A percentile compares a stretch with the other conserved stretches of the same genome.
Evolutionary conservation across 2,329 filamentous ascomycete species (phyloP).

Genomic region (Stagonosporopsis vannaccii): DNA sequence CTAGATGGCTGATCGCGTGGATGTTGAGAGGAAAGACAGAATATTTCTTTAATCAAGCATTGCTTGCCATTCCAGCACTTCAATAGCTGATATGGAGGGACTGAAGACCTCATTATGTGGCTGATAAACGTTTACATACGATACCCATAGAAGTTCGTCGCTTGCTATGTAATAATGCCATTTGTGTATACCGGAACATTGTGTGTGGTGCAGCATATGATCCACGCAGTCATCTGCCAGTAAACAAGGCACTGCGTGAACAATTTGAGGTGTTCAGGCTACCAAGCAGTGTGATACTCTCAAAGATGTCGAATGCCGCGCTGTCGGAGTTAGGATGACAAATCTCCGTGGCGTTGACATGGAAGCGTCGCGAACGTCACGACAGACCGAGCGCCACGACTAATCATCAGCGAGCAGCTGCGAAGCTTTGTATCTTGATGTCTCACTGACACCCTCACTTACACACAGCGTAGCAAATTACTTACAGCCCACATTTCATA

Average conservation of each 20-base stretch:
- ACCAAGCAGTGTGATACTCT: background rate
- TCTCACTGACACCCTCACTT: conserved; percentile 33
- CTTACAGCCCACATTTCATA: background rate
- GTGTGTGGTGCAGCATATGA: background rate
- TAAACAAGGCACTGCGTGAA: background rate
- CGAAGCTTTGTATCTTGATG: conserved; percentile 41
- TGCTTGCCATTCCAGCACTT: background rate
- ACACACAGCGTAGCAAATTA: conserved; percentile 16
- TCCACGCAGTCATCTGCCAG: background rate
- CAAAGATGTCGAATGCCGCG: background rate
- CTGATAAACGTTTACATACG: background rate
- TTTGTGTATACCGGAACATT: background rate
- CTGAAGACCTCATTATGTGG: background rate
- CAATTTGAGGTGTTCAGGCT: background rate
- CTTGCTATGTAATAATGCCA: conserved; percentile 6
- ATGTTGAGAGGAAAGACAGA: background rate
- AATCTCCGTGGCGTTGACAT: conserved; percentile 43
- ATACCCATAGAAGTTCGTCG: conserved; percentile 9
- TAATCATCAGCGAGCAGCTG: conserved; percentile 31
- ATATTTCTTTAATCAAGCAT: background rate
- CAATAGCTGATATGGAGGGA: background rate
- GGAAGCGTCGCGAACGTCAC: conserved; percentile 48
- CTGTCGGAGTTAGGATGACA: conserved; percentile 38
- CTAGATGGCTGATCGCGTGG: background rate
- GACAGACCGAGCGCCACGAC: conserved; percentile 27